phyloP scores from a whole-genome alignment of 2,329 filamentous ascomycete genomes.

The Gliomastix tumulicola region DNA sequence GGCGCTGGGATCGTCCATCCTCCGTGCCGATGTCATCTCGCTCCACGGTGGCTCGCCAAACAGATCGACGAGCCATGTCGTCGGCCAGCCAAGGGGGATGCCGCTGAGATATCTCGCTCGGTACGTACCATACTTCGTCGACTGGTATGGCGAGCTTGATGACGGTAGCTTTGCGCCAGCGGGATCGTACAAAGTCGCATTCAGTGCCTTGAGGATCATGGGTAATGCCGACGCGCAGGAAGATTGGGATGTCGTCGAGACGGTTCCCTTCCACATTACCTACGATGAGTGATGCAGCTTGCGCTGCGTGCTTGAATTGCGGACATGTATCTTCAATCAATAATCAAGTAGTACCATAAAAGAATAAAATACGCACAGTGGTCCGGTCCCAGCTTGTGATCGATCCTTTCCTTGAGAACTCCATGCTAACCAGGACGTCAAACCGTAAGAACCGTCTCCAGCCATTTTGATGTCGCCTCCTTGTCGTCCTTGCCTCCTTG shows the following conservation, averaged over 20 bases:
- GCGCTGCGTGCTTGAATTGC: no score
- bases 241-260: slow-evolving; percentile 40
- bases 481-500: no score
- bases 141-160: slow-evolving; percentile 39
- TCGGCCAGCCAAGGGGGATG: slow-evolving; percentile 34
- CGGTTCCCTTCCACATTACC: slow-evolving; percentile 33
- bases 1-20: slow-evolving; percentile 34
- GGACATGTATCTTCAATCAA: no score
- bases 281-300: slow-evolving; percentile 28
- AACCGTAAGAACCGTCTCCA: no score
- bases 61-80: slow-evolving; percentile 10
- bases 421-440: no score
- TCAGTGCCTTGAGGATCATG: slow-evolving; percentile 43
- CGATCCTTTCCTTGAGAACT: no score
- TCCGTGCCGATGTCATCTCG: slow-evolving; percentile 38
- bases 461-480: no score
- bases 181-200: slow-evolving; percentile 41
- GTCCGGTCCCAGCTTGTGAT: not conserved
- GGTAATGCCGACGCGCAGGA: slow-evolving; percentile 33
- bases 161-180: slow-evolving; percentile 39
- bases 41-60: slow-evolving; percentile 9
- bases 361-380: not conserved
- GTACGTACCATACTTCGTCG: slow-evolving; percentile 14
- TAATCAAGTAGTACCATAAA: no score
- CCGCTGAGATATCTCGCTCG: slow-evolving; percentile 19